phyloP scores from a whole-genome alignment of 2,329 filamentous ascomycete species.

The Alternaria angustiovoidea region DNA sequence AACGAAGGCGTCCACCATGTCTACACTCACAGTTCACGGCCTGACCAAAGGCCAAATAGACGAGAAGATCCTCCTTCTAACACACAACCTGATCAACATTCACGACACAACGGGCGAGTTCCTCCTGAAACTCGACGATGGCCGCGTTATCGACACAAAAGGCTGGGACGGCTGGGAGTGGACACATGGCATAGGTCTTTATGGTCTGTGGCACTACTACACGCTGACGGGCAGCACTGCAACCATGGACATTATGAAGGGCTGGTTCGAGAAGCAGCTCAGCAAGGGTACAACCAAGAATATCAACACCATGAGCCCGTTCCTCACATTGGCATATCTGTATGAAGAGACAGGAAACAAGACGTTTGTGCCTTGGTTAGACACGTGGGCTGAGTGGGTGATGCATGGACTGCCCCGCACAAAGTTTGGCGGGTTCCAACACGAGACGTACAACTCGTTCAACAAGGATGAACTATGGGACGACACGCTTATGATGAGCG shows the following conservation, averaged over 20 bases:
- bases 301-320: constrained; percentile 84
- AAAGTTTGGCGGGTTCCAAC: constrained; percentile 75
- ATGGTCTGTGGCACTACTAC: constrained; percentile 85
- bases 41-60: constrained; percentile 57
- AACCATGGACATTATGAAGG: constrained; percentile 71
- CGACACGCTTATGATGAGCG: constrained; percentile 89
- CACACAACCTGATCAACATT: constrained; percentile 79
- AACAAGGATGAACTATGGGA: constrained; percentile 84
- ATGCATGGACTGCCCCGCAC: constrained; percentile 79
- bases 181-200: constrained; percentile 81
- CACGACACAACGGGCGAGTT: constrained; percentile 78
- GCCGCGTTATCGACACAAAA: constrained; percentile 82
- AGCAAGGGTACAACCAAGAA: constrained; percentile 80
- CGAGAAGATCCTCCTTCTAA: constrained; percentile 69
- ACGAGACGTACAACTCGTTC: constrained; percentile 74
- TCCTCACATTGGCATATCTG: constrained; percentile 77
- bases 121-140: constrained; percentile 73
- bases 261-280: constrained; percentile 76
- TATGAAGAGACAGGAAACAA: constrained; percentile 76
- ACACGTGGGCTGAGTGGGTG: constrained; percentile 83
- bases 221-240: constrained; percentile 69
- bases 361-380: constrained; percentile 78
- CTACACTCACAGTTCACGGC: constrained; percentile 53
- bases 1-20: constrained; percentile 34
- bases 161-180: constrained; percentile 86